Base-by-base conservation (phyloP, 2,329 filamentous ascomycete species). In the Chrysoporthe cubensis region DNA sequence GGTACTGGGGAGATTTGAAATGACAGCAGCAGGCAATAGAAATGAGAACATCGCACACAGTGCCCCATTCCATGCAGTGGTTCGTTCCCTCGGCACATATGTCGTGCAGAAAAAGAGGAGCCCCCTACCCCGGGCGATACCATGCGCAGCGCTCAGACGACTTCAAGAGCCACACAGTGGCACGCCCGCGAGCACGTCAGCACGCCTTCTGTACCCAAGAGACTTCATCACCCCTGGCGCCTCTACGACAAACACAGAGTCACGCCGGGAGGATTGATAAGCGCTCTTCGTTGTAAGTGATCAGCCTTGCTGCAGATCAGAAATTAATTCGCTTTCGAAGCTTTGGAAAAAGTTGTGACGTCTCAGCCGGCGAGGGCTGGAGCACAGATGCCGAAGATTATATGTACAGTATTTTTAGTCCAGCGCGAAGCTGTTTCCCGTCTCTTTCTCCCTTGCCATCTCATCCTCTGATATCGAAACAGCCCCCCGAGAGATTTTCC, bases 251-350 rank as follows among this genome's bases (percentile, higher is more conserved):
- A 1, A 26, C 4, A 40, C 54, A 40, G 6, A 56, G 52, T 37
- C 48, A 57, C 32, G 34, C 34, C 18, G 40, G 16, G 34, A 7
- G 40, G 16, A 13, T 37, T n/a, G 18, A 40, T 8, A 21, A 18
- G 32, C 5, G 14, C 7, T 40, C 16, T 8, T 57, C 26, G 59
- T 26, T 56, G 4, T 34, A 52, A 62, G 34, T 56, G 66, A 66
- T 66, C 67, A 62, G 65, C 61, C 63, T 60, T 62, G 37, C 37
- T 32, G 67, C 65, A 65, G 62, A 62, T 64, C 65, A 64, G 34
- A 50, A 62, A 69, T 67, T 64, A 69, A 54, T 62, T 69, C 48
- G 65, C 65, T 69, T 52, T 67, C 65, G 34, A 67, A 69, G 65
- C 67, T 64, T 26, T 26, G 21, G 6, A 57, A 44, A n/a, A 61